Percentiles rank a stretch among this genome's conserved stretches.
Evolutionary conservation across 176 grass and related monocot genomes (phyloP).

Genomic region (Carex parvula): DNA sequence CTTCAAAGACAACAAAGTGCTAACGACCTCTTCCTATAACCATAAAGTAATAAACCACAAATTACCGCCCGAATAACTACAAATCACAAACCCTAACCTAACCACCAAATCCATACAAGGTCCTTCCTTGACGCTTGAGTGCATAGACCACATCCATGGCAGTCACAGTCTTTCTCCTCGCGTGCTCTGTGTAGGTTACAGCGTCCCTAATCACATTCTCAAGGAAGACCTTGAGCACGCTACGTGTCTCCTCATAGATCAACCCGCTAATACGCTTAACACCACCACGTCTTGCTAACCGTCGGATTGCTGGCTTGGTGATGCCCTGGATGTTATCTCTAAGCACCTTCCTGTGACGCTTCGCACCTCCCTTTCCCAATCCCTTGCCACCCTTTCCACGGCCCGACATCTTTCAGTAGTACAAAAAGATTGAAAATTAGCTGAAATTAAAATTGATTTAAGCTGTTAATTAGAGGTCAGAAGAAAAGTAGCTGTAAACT

Average conservation of each 20-base stretch:
- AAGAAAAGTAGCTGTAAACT: neutral
- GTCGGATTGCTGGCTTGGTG: slow-evolving; percentile 41
- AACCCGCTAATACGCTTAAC: slow-evolving; percentile 32
- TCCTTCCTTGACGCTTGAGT: slow-evolving; percentile 21
- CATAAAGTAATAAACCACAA: neutral
- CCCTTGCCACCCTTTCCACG: slow-evolving; percentile 40
- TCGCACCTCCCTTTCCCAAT: slow-evolving; percentile 30
- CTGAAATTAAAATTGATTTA: slow-evolving; percentile 4
- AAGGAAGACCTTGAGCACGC: slow-evolving; percentile 24
- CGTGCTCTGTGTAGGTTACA: slow-evolving; percentile 28
- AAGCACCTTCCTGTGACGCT: slow-evolving; percentile 35
- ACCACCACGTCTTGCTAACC: slow-evolving; percentile 34
- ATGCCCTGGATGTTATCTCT: slow-evolving; percentile 47
- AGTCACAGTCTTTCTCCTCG: slow-evolving; percentile 26
- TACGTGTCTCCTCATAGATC: slow-evolving; percentile 18
- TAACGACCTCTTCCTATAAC: neutral
- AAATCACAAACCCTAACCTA: slow-evolving; percentile 25
- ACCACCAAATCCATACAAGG: slow-evolving; percentile 30
- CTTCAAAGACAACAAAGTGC: neutral
- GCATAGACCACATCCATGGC: slow-evolving; percentile 31
- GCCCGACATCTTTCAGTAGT: neutral
- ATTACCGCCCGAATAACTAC: neutral
- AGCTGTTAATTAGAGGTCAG: neutral
- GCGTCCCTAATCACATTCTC: slow-evolving; percentile 31
- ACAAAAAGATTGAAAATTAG: neutral